Evolutionary conservation across 441 rosid species (phyloP), one percentile per base, ranked within the genome.

Genomic region (Metrosideros polymorpha): DNA sequence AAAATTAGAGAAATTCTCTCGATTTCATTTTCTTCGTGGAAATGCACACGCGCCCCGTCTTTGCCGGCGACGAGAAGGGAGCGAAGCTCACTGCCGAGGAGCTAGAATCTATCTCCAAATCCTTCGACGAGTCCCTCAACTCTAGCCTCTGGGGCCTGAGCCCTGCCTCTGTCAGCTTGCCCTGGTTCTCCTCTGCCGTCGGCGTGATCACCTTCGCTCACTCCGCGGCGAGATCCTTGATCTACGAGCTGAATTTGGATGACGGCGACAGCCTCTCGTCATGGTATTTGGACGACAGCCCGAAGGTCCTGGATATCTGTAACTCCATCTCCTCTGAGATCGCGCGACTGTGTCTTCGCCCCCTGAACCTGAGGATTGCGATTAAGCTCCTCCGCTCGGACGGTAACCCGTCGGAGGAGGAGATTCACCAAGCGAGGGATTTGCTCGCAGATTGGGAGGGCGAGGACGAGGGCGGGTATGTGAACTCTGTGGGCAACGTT

Each of bases 111-210:
- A 49, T 88, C 82, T 39, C 86, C 0, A 19, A 29, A 22, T 83
- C 84, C 53, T 88, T 88, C 61, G 84, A 88, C 18, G 86, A 83
- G 30, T 54, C 88, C 19, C 84, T 88, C 55, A 63, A 57, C 85
- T 76, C 51, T 18, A 84, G 88, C 24, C 63, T 85, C 39, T 75
- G 84, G 53, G 63, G 84, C 4, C 82, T 86, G 56, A 50, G 12
- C 29, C 84, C 82, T 61, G 86, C 88, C 52, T 82, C 84, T 39
- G 22, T 76, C 61, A 83, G 82, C 86, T 51, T 88, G 66, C 45
- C 82, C 55, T 85, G 89, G 89, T 42, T 88, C 84, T 47, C 71
- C 50, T 54, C 59, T 27, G 87, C 82, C 9, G 76, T 85, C 3
- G 63, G 51, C 32, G 77, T 83, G 35, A 43, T 86, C 14, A 27